Conservation (phyloP, 805 yeast genomes). For the Hanseniaspora vineae region DNA sequence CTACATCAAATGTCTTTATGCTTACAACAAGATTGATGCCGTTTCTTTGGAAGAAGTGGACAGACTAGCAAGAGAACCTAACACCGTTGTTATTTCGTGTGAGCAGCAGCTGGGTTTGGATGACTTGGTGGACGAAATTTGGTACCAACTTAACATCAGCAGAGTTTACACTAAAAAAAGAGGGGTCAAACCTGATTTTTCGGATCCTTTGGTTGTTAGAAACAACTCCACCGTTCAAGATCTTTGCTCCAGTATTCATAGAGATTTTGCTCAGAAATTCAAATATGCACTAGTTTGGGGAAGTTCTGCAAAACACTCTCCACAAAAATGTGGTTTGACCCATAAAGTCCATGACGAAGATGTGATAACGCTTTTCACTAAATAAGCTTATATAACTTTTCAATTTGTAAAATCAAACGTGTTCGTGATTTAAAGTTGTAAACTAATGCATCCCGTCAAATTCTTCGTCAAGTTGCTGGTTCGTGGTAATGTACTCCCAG, state of each 20-base stretch:
- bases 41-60: slow-evolving; percentile 92
- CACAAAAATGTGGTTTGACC: slow-evolving; percentile 86
- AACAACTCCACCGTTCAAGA: slow-evolving; percentile 65
- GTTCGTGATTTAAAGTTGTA: no score
- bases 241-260: slow-evolving; percentile 83
- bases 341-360: slow-evolving; percentile 87
- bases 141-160: slow-evolving; percentile 73
- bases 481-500: background rate
- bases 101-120: slow-evolving; percentile 75
- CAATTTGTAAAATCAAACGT: no score
- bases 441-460: background rate
- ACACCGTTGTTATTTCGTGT: slow-evolving; percentile 90
- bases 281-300: slow-evolving; percentile 97
- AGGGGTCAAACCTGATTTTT: slow-evolving; percentile 69
- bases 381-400: slow-evolving; percentile 26
- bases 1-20: slow-evolving; percentile 84
- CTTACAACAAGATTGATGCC: slow-evolving; percentile 90
- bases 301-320: slow-evolving; percentile 84
- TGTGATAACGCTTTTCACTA: slow-evolving; percentile 82
- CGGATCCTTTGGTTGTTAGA: slow-evolving; percentile 86
- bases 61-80: slow-evolving; percentile 80
- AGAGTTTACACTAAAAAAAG: slow-evolving; percentile 82
- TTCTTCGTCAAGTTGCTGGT: background rate
- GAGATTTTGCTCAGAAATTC: slow-evolving; percentile 84
- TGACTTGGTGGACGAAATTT: slow-evolving; percentile 83